phyloP scores from a whole-genome alignment of 2,329 filamentous ascomycete species.

The Botrytis elliptica region DNA sequence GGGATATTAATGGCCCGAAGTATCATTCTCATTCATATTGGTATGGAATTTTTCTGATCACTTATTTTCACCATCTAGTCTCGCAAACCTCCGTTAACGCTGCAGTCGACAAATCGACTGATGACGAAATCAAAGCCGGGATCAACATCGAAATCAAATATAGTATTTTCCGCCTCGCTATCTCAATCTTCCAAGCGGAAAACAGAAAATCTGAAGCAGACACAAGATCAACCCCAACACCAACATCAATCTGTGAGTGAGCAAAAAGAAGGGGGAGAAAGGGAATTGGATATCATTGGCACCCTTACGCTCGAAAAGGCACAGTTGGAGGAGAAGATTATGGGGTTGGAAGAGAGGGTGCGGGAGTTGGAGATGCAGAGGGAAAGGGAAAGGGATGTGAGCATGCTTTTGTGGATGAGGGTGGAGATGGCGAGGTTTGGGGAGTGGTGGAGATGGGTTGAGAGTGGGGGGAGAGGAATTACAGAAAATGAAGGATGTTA shows the following conservation, averaged over 20 bases:
- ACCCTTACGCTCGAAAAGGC: neutral
- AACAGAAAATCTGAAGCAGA: neutral
- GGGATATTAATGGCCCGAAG: neutral
- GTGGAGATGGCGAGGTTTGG: neutral
- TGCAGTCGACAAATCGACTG: neutral
- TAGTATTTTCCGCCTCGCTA: fast-evolving
- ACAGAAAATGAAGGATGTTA: neutral
- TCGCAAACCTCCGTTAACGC: neutral
- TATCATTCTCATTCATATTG: neutral
- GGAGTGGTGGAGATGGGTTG: neutral
- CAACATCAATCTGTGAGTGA: neutral
- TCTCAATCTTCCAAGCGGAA: neutral
- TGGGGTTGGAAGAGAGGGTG: neutral
- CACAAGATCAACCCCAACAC: neutral
- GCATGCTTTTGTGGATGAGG: neutral
- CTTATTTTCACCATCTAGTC: neutral
- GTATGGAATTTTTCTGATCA: neutral
- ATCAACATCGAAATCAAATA: neutral
- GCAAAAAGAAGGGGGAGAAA: neutral
- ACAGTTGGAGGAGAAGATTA: neutral
- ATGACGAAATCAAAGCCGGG: neutral
- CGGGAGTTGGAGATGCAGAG: neutral
- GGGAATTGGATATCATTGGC: neutral
- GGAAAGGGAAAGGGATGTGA: neutral
- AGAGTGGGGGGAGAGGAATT: neutral